A percentile compares a stretch with the other conserved stretches of the same genome.
phyloP scores from a whole-genome alignment of 1,284 basidiomycete genomes.

The Dichomitus squalens region DNA sequence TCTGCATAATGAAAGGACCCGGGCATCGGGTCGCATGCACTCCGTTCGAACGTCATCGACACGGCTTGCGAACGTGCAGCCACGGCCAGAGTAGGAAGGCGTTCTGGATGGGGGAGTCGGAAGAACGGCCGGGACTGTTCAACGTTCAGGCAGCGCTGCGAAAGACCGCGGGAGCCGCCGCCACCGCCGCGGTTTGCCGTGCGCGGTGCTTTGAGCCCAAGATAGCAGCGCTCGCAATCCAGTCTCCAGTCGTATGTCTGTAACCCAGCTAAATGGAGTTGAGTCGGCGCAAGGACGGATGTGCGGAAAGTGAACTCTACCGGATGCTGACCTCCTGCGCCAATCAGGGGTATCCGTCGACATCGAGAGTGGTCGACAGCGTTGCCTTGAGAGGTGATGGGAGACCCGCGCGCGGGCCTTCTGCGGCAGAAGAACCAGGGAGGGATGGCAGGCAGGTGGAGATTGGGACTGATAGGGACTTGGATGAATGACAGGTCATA shows the following conservation, averaged over 20 bases:
- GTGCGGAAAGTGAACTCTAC: not conserved
- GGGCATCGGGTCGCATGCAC: conserved; percentile 1
- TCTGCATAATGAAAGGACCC: conserved; percentile 10
- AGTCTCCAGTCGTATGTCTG: not conserved
- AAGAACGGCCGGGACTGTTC: not conserved
- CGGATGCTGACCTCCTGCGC: not conserved
- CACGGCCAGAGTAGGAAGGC: not conserved
- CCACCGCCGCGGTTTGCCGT: not conserved
- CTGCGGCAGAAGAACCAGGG: not conserved
- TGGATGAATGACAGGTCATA: not conserved
- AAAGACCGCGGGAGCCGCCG: not conserved
- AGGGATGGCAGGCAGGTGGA: not conserved
- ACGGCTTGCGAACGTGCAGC: not conserved
- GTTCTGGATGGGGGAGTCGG: not conserved
- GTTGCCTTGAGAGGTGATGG: not conserved
- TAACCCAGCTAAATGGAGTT: not conserved
- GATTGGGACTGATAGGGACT: not conserved
- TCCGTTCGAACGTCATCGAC: too few relatives aligned
- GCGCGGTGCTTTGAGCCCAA: not conserved
- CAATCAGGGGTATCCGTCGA: not conserved
- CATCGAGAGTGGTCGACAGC: not conserved
- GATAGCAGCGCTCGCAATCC: not conserved
- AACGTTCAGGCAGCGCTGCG: too few relatives aligned
- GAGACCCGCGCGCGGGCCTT: not conserved
- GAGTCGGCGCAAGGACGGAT: not conserved